Percentiles rank a stretch among this genome's conserved stretches.
phyloP scores from a whole-genome alignment of 441 rosid species.

The Croton setiger region DNA sequence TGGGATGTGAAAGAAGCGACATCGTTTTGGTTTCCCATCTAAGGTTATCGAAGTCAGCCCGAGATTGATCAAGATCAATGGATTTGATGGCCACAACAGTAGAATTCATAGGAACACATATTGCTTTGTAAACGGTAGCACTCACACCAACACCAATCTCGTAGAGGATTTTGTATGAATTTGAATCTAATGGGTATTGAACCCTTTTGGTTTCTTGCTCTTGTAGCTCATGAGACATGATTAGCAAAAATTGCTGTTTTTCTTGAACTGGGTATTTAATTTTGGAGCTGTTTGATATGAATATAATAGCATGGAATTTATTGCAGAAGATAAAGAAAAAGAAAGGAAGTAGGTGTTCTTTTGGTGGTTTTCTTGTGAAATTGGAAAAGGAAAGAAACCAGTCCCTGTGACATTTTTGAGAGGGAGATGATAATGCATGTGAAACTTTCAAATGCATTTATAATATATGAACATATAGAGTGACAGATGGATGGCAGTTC shows the following conservation, averaged over 20 bases:
- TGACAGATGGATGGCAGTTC: neutral
- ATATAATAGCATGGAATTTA: neutral
- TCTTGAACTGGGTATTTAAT: constrained; percentile 3
- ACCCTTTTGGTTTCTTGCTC: constrained; percentile 25
- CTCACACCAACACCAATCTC: constrained; percentile 80
- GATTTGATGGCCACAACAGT: constrained; percentile 69
- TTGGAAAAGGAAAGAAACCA: constrained; percentile 19
- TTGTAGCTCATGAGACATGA: constrained; percentile 34
- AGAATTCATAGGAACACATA: constrained; percentile 57
- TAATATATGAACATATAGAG: neutral
- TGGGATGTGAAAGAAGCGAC: constrained; percentile 75
- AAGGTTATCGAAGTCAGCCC: constrained; percentile 56
- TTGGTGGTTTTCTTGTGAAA: constrained; percentile 40
- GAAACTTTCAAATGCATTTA: constrained; percentile 18
- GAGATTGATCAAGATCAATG: constrained; percentile 66
- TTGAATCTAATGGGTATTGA: constrained; percentile 59
- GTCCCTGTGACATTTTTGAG: constrained; percentile 17
- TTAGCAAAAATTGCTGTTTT: neutral
- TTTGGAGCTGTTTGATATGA: neutral
- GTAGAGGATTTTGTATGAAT: constrained; percentile 50
- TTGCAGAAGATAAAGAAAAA: constrained; percentile 6
- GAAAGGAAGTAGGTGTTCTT: neutral
- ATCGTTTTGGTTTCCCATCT: constrained; percentile 72
- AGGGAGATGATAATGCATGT: constrained; percentile 36
- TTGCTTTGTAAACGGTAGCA: constrained; percentile 74